These are phyloP conservation scores for Ciborinia camelliae DNA, from an alignment of 2,329 filamentous ascomycete species.

Conservation along the genomic window DNA sequence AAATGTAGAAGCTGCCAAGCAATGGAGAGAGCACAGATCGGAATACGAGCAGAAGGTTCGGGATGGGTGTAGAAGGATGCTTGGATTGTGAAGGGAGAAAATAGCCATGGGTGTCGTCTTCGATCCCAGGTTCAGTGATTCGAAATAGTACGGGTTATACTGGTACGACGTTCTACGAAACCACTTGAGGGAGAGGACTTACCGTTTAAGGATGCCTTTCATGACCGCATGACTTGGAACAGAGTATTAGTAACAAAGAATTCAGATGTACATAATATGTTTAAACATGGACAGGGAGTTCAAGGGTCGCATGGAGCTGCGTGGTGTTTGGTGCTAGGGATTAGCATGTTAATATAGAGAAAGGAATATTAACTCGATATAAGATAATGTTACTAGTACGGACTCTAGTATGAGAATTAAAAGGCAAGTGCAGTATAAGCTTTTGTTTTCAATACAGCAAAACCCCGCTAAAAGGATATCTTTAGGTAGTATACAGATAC, in stretches of 20 bases:
- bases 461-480: too few relatives aligned
- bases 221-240: neutral
- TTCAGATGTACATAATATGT: neutral
- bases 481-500: too few relatives aligned
- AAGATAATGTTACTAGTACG: neutral
- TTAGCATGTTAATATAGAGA: neutral
- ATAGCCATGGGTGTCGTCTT: neutral
- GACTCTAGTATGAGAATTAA: neutral
- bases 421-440: neutral
- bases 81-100: conserved; percentile 59
- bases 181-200: neutral
- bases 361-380: neutral
- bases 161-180: neutral
- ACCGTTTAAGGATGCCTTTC: neutral
- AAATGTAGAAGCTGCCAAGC: conserved; percentile 92
- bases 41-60: conserved; percentile 87
- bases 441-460: neutral
- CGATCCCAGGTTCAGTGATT: neutral
- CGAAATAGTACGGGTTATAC: neutral
- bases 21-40: conserved; percentile 81
- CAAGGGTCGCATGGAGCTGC: neutral
- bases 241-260: neutral
- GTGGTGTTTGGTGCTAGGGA: neutral
- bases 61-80: conserved; percentile 72
- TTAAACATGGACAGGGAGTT: neutral